Evolutionary conservation across 2,329 filamentous ascomycete genomes (phyloP).

Genomic region (Neonectria faginata): DNA sequence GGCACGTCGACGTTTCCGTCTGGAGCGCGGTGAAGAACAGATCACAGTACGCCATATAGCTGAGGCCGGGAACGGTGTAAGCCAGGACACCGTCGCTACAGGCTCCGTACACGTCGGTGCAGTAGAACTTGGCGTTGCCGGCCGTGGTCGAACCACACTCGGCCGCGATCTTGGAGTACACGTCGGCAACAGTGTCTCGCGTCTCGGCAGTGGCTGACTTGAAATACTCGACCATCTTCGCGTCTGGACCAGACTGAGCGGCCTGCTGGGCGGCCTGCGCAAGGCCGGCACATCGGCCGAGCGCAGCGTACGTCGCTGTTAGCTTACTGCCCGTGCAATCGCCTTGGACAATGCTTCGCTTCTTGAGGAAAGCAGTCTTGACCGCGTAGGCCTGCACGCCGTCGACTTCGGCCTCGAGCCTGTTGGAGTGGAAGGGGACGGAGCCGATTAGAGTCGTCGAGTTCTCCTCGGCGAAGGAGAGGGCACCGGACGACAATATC

Average conservation of each 20-base stretch:
- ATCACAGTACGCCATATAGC: slow-evolving; percentile 71
- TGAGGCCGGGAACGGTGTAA: slow-evolving; percentile 67
- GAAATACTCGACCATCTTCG: slow-evolving; percentile 72
- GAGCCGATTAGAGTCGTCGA: slow-evolving; percentile 66
- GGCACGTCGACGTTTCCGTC: slow-evolving; percentile 63
- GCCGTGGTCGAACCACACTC: slow-evolving; percentile 65
- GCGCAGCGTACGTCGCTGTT: slow-evolving; percentile 60
- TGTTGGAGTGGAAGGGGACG: slow-evolving; percentile 69
- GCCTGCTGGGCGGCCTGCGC: slow-evolving; percentile 65
- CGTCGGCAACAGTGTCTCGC: slow-evolving; percentile 62
- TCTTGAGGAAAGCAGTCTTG: slow-evolving; percentile 59
- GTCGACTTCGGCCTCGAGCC: slow-evolving; percentile 67
- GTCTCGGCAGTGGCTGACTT: slow-evolving; percentile 63
- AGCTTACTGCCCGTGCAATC: slow-evolving; percentile 65
- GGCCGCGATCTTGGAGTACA: slow-evolving; percentile 62
- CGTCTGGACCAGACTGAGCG: slow-evolving; percentile 60
- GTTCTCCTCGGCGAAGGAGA: slow-evolving; percentile 65
- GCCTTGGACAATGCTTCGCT: slow-evolving; percentile 64
- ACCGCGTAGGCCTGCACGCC: slow-evolving; percentile 64
- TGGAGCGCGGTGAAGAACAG: slow-evolving; percentile 68
- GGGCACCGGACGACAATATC: slow-evolving; percentile 65
- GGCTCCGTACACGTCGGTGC: slow-evolving; percentile 65
- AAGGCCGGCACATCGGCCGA: slow-evolving; percentile 65
- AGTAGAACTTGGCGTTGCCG: slow-evolving; percentile 67
- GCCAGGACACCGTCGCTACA: slow-evolving; percentile 67